Evolutionary conservation across 305 asterid genomes (phyloP).

Genomic region (Withania somnifera): DNA sequence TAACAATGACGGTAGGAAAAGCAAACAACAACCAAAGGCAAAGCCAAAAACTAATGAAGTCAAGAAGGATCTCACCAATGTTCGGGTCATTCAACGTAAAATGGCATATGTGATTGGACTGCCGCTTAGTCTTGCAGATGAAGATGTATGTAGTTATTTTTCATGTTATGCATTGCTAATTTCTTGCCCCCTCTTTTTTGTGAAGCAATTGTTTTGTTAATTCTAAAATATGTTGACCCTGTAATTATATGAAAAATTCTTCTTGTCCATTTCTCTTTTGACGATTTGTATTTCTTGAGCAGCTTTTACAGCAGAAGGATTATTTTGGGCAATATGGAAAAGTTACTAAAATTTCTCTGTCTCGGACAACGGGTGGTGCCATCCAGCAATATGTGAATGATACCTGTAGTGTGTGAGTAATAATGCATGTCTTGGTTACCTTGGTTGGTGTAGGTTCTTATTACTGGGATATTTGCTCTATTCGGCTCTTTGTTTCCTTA

Average conservation of each 20-base stretch:
- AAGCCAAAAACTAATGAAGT: constrained; percentile 74
- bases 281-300: constrained; percentile 14
- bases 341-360: constrained; percentile 77
- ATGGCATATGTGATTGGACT: constrained; percentile 94
- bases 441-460: background rate
- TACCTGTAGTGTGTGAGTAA: constrained; percentile 85
- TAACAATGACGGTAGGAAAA: constrained; percentile 45
- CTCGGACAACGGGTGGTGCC: constrained; percentile 92
- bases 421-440: background rate
- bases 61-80: constrained; percentile 72
- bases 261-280: background rate
- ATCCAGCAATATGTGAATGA: constrained; percentile 80
- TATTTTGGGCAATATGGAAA: constrained; percentile 96
- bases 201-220: constrained; percentile 6
- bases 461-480: background rate
- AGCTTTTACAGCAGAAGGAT: constrained; percentile 74
- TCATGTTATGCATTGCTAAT: background rate
- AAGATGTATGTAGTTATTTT: constrained; percentile 50
- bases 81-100: constrained; percentile 92
- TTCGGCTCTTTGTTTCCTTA: background rate
- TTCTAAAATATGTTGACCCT: constrained; percentile 8
- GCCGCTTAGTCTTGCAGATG: constrained; percentile 86
- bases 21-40: constrained; percentile 64
- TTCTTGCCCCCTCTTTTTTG: constrained; percentile 1
- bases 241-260: background rate